phyloP scores from a whole-genome alignment of 2,329 filamentous ascomycete species.

The Penicillium oxalicum region DNA sequence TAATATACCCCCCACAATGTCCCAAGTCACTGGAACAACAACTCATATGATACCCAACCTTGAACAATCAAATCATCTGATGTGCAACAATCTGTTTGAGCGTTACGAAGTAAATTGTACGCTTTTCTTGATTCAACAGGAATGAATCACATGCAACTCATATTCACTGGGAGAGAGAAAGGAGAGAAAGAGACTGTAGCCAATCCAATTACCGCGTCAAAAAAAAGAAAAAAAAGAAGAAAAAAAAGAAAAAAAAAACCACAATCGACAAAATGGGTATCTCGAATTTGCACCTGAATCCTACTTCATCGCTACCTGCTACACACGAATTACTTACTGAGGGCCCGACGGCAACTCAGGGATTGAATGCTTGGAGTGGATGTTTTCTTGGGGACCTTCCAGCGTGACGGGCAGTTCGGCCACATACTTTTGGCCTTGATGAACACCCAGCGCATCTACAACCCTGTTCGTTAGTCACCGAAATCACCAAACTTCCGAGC shows the following conservation, averaged over 20 bases:
- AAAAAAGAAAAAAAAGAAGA: not conserved
- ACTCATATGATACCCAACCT: too few species aligned
- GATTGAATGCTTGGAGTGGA: not conserved
- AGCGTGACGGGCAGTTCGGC: slow-evolving; percentile 6
- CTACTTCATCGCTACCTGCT: not conserved
- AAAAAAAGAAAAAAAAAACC: not conserved
- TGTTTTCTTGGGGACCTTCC: not conserved
- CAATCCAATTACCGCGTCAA: not conserved
- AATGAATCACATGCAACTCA: too few species aligned
- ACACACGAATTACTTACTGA: not conserved
- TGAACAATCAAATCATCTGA: not conserved
- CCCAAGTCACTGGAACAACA: too few species aligned
- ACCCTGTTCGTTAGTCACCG: not conserved
- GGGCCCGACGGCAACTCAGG: not conserved
- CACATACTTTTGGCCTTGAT: not conserved
- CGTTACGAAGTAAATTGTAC: too few species aligned
- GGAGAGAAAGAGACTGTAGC: too few species aligned
- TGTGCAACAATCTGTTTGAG: too few species aligned
- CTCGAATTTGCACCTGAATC: not conserved
- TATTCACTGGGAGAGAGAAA: too few species aligned
- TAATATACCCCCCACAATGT: not conserved
- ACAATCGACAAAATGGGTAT: not conserved
- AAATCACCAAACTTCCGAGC: not conserved
- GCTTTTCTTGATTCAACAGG: too few species aligned
- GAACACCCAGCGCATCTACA: not conserved